A percentile compares a stretch with the other conserved stretches of the same genome.
Conservation (phyloP, 2,329 filamentous ascomycete species). For the Epichloe typhina region DNA sequence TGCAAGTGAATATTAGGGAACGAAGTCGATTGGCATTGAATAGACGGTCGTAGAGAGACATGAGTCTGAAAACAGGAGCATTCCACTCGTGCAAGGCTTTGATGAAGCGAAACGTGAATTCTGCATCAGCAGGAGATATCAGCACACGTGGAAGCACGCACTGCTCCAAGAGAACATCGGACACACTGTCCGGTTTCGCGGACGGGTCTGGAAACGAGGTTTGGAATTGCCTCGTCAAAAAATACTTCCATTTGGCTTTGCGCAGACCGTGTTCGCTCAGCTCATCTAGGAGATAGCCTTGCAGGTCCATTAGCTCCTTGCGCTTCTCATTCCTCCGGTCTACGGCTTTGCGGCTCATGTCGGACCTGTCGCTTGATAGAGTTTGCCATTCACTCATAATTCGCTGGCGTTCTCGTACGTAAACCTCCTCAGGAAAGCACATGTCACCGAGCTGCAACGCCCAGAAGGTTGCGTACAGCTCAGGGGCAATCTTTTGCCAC, state of each 20-base stretch:
- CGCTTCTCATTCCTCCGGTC: constrained; percentile 52
- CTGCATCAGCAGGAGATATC: constrained; percentile 73
- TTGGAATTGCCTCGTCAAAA: constrained; percentile 63
- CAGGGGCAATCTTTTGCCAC: constrained; percentile 58
- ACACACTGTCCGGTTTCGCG: constrained; percentile 51
- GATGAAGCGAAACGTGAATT: constrained; percentile 77
- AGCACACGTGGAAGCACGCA: constrained; percentile 84
- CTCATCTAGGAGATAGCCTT: constrained; percentile 59
- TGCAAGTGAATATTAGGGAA: constrained; percentile 76
- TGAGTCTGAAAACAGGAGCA: constrained; percentile 74
- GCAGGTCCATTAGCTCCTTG: constrained; percentile 54
- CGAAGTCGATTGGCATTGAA: constrained; percentile 74
- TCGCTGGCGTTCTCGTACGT: constrained; percentile 60
- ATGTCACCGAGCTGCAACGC: constrained; percentile 74
- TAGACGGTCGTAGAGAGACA: constrained; percentile 69
- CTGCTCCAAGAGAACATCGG: constrained; percentile 71
- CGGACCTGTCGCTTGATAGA: constrained; percentile 57
- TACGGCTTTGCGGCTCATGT: constrained; percentile 55
- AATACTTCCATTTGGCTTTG: constrained; percentile 52
- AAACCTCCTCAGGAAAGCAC: constrained; percentile 61
- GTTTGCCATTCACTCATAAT: constrained; percentile 54
- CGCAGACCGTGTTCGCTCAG: constrained; percentile 55
- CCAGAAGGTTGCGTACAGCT: constrained; percentile 90
- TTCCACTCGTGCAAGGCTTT: constrained; percentile 77
- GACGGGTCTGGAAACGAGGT: constrained; percentile 62